Evolutionary conservation across 139 green algal genomes (phyloP).

Genomic region (Zygnema circumcarinatum): DNA sequence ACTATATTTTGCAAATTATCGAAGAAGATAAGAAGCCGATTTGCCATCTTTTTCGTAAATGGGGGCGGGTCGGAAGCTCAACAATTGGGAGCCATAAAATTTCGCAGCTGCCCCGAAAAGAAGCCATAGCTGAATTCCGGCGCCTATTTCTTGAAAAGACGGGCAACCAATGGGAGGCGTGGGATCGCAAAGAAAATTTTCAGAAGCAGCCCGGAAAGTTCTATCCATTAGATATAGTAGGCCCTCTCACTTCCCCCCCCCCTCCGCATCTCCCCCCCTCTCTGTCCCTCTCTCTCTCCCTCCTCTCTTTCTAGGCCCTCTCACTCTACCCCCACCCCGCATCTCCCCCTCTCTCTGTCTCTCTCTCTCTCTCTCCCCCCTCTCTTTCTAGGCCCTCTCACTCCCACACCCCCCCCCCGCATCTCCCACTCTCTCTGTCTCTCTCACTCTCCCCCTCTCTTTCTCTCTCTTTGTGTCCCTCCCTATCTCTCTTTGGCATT

Average conservation of each 20-base stretch:
- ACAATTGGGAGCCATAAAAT: slow-evolving; percentile 42
- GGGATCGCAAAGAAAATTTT: slow-evolving; percentile 27
- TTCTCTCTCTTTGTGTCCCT: not conserved
- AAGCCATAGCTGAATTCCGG: slow-evolving; percentile 31
- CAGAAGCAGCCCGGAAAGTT: slow-evolving; percentile 57
- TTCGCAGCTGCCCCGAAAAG: not conserved
- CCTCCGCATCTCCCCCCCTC: no score
- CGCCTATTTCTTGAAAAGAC: slow-evolving; percentile 51
- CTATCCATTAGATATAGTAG: slow-evolving; percentile 56
- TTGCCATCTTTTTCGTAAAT: slow-evolving; percentile 54
- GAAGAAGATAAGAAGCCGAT: slow-evolving; percentile 35
- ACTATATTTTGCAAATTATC: slow-evolving; percentile 59
- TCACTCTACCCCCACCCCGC: no score
- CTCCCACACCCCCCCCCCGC: no score
- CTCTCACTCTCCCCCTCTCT: no score
- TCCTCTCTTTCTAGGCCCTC: not conserved
- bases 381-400: not conserved
- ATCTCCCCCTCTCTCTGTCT: no score
- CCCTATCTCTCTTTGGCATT: not conserved
- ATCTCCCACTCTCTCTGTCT: no score
- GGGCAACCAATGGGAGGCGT: slow-evolving; percentile 41
- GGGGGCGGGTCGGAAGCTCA: slow-evolving; percentile 41
- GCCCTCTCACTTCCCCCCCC: not conserved
- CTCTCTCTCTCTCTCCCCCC: not conserved
- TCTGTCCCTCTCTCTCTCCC: not conserved